Evolutionary conservation across 2,329 filamentous ascomycete genomes (phyloP), one percentile per base, ranked within the genome.

Genomic region (Aureobasidium sp.): DNA sequence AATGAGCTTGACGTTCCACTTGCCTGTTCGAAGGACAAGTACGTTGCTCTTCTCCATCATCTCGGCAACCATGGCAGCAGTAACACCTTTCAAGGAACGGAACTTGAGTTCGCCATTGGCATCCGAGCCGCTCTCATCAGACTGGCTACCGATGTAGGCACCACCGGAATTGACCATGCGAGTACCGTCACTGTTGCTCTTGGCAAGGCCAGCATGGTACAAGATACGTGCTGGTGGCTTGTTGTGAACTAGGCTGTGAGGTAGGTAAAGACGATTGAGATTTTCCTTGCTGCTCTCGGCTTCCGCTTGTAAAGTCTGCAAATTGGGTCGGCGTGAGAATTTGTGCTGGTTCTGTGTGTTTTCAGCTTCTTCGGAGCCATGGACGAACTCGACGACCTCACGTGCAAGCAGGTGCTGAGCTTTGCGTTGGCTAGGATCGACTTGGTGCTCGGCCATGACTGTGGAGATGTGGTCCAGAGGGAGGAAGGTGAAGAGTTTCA

Each of bases 401-500:
- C 80, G 84, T 0, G 94, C 94, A 2, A 99, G 83, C 0, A 82
- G 77, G 71, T 96, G 92, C 69, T 99, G 93, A 3, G 93, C 92
- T 62, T 85, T 72, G 34, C 94, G 85, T 74, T 87, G 85, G 0
- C 86, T 82, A 0, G 89, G 89, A 62, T 92, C 82, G 32, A 79
- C 66, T 9, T 74, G 75, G 67, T 97, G 92, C 65, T 87, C 73
- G 36, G 78, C 73, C 83, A 97, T 89, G 59, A 89, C 74, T 15
- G 78, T 69, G 3, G 80, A 71, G 66, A 99, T 95, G n/a, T 84
- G 74, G 8, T 81, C 71, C 2, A 89, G 68, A 0, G 93, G 89
- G 41, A 96, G 75, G 72, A 99, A 96, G 0, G 94, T 99, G 72
- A 99, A 92, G 26, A 96, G 83, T 71, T 90, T 93, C 44, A 99